phyloP scores from a whole-genome alignment of 495 filamentous ascomycete species.

The Aspergillus nidulans region DNA sequence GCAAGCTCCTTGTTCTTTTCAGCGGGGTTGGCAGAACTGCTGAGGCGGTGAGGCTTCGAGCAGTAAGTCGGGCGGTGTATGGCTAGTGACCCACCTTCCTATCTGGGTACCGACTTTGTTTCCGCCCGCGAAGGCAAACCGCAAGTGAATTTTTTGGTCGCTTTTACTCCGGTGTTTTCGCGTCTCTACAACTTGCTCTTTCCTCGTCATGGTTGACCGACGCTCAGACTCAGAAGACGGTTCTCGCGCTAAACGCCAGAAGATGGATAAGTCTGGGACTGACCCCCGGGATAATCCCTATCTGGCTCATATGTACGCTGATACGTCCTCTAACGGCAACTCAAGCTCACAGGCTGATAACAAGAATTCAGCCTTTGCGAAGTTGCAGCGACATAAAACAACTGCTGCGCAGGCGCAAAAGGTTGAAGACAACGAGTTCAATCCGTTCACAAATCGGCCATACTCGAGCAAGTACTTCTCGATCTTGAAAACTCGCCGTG shows the following conservation, averaged over 20 bases:
- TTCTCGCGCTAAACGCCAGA: slow-evolving; percentile 45
- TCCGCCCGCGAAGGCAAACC: slow-evolving; percentile 17
- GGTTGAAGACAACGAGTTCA: slow-evolving; percentile 77
- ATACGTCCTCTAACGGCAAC: slow-evolving; percentile 45
- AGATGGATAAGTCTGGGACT: slow-evolving; percentile 40
- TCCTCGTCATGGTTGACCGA: slow-evolving; percentile 37
- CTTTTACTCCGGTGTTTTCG: neutral
- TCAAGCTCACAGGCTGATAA: slow-evolving; percentile 23
- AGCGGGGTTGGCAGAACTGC: slow-evolving; percentile 17
- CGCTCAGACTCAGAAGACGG: slow-evolving; percentile 39
- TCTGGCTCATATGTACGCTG: slow-evolving; percentile 78
- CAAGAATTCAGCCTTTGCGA: slow-evolving; percentile 48
- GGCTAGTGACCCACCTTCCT: slow-evolving; percentile 31
- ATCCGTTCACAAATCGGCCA: slow-evolving; percentile 73
- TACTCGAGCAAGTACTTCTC: slow-evolving; percentile 82
- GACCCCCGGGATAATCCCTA: slow-evolving; percentile 73
- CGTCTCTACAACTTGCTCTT: neutral
- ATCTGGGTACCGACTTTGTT: slow-evolving; percentile 26
- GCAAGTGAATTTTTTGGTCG: slow-evolving; percentile 1
- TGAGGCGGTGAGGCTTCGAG: slow-evolving; percentile 26
- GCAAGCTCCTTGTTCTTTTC: slow-evolving; percentile 1
- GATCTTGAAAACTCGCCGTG: slow-evolving; percentile 77
- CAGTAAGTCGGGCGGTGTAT: slow-evolving; percentile 27
- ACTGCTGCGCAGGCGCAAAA: slow-evolving; percentile 68
- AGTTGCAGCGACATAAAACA: slow-evolving; percentile 73